Evolutionary conservation across 768 basidiomycete genomes (phyloP), one percentile per base, ranked within the genome.

Genomic region (Auricularia heimuer): DNA sequence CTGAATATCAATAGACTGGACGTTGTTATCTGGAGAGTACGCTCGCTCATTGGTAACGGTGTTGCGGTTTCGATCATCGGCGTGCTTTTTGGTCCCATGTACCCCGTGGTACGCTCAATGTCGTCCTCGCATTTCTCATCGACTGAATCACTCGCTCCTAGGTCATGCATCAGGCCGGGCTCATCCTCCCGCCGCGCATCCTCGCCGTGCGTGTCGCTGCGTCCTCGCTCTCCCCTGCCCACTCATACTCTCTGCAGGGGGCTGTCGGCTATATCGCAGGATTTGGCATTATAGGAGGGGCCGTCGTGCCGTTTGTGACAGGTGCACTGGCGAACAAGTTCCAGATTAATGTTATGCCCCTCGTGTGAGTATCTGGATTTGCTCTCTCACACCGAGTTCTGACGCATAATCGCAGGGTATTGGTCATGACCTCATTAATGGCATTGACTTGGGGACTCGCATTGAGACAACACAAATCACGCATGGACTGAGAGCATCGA

Each of bases 81-180:
- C 24, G 61, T 90, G 8, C 73, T 90, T 29, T 77, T 92, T 24
- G 90, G 89, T 0, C 89, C 88, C 3, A 83, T 90, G 76, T 90
- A 86, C 70, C 88, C 87, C 1, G 82, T 89, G 24, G 71, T 73
- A 29, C 3, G 54, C 18, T 10, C 54, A 10, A 7, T 0, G 7
- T 10, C 54, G n/a, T 3, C 54, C 8, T 7, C 8, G 3, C 18
- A 54, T n/a, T 54, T 7, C n/a, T 7, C 7, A 8, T 18, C 29
- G n/a, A 54, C 18, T 29, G n/a, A n/a, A n/a, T n/a, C n/a, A 18
- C n/a, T 8, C n/a, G 7, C n/a, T 29, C 1, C 54, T n/a, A n/a
- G 18, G 54, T 60, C 1, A 60, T 60, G 56, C 56, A 35, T 29
- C 29, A 60, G 29, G 34, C 56, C 11, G 56, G 56, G 11, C 29